A percentile compares a stretch with the other conserved stretches of the same genome.
Evolutionary conservation across 2,329 filamentous ascomycete genomes (phyloP).

Genomic region (Periconia sp.): DNA sequence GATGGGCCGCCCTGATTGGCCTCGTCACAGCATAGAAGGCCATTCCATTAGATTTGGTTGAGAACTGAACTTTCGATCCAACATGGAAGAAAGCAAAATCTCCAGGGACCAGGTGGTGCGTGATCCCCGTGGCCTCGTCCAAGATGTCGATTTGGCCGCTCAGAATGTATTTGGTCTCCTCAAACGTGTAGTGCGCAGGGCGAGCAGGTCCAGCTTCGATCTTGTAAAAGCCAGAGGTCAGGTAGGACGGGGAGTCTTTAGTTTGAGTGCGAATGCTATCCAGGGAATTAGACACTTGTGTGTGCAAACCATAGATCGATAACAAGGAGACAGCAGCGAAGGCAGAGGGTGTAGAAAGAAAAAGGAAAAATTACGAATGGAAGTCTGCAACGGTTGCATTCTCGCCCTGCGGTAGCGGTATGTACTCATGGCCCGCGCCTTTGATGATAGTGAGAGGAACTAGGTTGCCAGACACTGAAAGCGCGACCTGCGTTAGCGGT

Average conservation of each 20-base stretch:
- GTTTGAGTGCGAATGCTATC: slow-evolving; percentile 26
- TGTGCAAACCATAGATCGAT: no score
- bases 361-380: slow-evolving; percentile 19
- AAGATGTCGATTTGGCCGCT: slow-evolving; percentile 31
- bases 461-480: slow-evolving; percentile 21
- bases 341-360: not conserved
- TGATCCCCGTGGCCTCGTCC: slow-evolving; percentile 31
- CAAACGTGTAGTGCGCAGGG: slow-evolving; percentile 26
- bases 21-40: slow-evolving; percentile 33
- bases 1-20: slow-evolving; percentile 25
- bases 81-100: slow-evolving; percentile 36
- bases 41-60: slow-evolving; percentile 25
- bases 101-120: slow-evolving; percentile 30
- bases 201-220: slow-evolving; percentile 28
- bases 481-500: slow-evolving; percentile 1
- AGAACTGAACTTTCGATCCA: slow-evolving; percentile 29
- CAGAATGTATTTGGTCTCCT: slow-evolving; percentile 34
- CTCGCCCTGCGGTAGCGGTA: slow-evolving; percentile 30
- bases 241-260: slow-evolving; percentile 23
- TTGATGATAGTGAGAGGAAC: slow-evolving; percentile 34
- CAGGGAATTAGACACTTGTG: not conserved
- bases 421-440: slow-evolving; percentile 30
- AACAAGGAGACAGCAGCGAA: no score
- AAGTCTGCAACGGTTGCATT: slow-evolving; percentile 33
- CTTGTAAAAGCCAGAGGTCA: slow-evolving; percentile 35